A percentile compares a stretch with the other conserved stretches of the same genome.
Conservation (phyloP, 2,329 filamentous ascomycete genomes). For the Neonectria neomacrospora region DNA sequence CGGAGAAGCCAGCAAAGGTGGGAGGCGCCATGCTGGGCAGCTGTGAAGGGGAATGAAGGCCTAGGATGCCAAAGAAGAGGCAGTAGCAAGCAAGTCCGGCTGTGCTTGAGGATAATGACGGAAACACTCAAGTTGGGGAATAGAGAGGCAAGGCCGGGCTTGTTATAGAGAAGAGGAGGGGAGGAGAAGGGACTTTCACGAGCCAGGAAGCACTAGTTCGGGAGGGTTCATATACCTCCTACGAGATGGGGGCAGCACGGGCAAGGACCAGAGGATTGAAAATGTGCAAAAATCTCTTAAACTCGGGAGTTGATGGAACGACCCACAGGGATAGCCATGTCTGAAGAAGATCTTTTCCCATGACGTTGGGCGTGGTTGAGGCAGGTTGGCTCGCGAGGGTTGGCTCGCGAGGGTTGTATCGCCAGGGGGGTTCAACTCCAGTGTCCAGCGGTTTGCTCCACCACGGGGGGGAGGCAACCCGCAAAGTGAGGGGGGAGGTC, state of each 20-base stretch:
- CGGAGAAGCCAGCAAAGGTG: constrained; percentile 68
- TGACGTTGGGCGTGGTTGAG: background rate
- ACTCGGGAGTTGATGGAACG: constrained; percentile 22
- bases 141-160: background rate
- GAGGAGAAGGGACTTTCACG: background rate
- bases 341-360: constrained; percentile 35
- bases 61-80: constrained; percentile 5
- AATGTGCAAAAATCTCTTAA: constrained; percentile 10
- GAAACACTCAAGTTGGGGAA: background rate
- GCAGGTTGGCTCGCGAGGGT: constrained; percentile 17
- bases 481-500: background rate
- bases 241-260: background rate
- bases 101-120: constrained; percentile 21
- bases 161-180: background rate
- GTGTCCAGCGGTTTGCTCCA: background rate
- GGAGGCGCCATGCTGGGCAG: constrained; percentile 60
- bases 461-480: background rate
- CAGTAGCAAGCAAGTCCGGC: constrained; percentile 35
- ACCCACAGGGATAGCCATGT: constrained; percentile 32
- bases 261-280: background rate
- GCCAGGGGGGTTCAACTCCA: constrained; percentile 3
- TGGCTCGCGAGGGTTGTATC: constrained; percentile 21
- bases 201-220: background rate
- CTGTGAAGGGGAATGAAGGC: background rate
- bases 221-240: constrained; percentile 34